Base-by-base conservation (phyloP, 2,329 filamentous ascomycete species). In the Xylariales sp. region DNA sequence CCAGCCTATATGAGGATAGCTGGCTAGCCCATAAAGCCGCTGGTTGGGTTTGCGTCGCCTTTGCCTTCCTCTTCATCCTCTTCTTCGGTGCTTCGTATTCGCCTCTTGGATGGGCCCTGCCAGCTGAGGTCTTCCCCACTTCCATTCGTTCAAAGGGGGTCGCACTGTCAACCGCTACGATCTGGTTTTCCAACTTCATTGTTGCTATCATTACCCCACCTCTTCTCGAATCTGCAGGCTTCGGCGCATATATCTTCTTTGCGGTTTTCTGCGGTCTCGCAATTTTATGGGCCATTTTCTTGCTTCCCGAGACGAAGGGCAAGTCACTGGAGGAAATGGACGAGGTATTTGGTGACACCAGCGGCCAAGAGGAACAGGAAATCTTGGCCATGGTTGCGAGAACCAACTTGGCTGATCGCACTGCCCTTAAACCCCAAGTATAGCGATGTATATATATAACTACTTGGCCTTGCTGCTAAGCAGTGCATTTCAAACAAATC, bases 161-260 rank as follows among this genome's bases (percentile, higher is more conserved):
- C 2, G 86, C 88, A 0, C 80, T 90, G 10, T 84, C 84, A 0
- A 89, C 87, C 0, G 86, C 83, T 67, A 84, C 84, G 1, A 90
- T 87, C 74, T 91, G 89, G 81, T 73, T 90, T 2, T 87, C 85
- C 75, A 90, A 90, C 75, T 90, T 90, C 69, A 85, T 89, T 58
- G 87, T 90, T 32, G 80, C 87, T 9, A 78, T 90, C 12, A 83
- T 89, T 41, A 89, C 87, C 0, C 89, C 88, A 0, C 85, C 87
- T 0, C 81, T 90, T 3, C 82, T 91, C 5, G 80, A 87, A 64
- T 83, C 86, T 56, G 86, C 71, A 8, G 75, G 75, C 0, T 78
- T 72, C 43, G 85, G 85, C 1, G 84, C 86, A 0, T 90, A 89
- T 74, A 79, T 90, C 69, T 88, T 89, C 68, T 90, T 89, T 52